Evolutionary conservation across 176 grass and related monocot genomes (phyloP), one percentile per base, ranked within the genome.

Genomic region (Paspalum notatum): DNA sequence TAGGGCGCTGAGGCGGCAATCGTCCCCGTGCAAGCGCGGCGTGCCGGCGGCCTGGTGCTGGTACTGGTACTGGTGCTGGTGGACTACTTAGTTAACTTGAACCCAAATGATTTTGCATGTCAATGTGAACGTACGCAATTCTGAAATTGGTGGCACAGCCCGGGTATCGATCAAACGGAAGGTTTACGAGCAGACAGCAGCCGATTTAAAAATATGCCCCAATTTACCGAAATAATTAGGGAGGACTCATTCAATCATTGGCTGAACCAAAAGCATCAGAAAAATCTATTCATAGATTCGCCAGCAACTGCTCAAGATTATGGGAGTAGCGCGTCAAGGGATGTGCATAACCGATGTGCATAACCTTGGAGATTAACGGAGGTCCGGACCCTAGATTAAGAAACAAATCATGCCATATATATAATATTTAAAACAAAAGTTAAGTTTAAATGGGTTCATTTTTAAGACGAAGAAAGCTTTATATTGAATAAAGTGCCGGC

Each of bases 1-100:
- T 53, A 94, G 86, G 37, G 83, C 56, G 75, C 88, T 90, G 17
- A 94, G 86, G 66, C 72, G 87, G 77, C 79, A 77, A 77, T 90
- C 82, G 13, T 64, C 47, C 11, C 69, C 75, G 40, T 57, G 56
- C 63, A 85, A 77, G 37, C 59, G 64, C 77, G 87, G 38, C 45
- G 65, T 0, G 79, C 79, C 8, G 64, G 20, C 17, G 53, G 43
- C 6, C 64, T 55, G 2, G 66, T 13, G 25, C 54, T 59, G 17
- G 67, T 7, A 50, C 32, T 37, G 66, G 66, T 44, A 48, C 22
- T 64, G 55, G 66, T n/a, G n/a, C n/a, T n/a, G n/a, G n/a, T n/a
- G n/a, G n/a, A n/a, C n/a, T n/a, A n/a, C n/a, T n/a, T n/a, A n/a
- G n/a, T n/a, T n/a, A n/a, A n/a, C n/a, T n/a, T n/a, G n/a, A n/a